These are phyloP conservation scores for Porodaedalea pini DNA, from an alignment of 1,284 basidiomycete genomes.

Conservation along the genomic window DNA sequence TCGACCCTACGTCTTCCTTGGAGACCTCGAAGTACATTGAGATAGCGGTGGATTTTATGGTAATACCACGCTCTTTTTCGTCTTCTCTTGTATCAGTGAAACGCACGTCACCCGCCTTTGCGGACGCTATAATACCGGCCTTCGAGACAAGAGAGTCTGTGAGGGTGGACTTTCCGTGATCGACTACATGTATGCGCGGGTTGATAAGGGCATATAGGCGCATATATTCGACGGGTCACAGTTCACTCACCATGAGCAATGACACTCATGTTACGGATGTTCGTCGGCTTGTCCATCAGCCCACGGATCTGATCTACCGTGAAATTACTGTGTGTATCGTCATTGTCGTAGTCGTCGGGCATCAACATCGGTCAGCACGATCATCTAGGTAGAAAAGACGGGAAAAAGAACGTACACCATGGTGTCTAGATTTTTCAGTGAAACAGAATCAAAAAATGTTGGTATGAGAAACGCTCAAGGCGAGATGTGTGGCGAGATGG, in stretches of 20 bases:
- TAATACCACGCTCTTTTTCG: conserved; percentile 99
- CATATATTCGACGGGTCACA: conserved; percentile 18
- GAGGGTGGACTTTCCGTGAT: conserved; percentile 99
- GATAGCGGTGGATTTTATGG: conserved; percentile 99
- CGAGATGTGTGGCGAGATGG: conserved; percentile 3
- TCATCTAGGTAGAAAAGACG: conserved; percentile 3
- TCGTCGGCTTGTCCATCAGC: conserved; percentile 88
- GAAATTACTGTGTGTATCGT: conserved; percentile 64
- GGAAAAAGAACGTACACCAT: conserved; percentile 66
- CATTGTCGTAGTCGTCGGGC: neutral
- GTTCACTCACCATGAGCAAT: conserved; percentile 80
- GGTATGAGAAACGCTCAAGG: conserved; percentile 3
- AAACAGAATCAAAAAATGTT: conserved; percentile 13
- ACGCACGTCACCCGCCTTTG: conserved; percentile 96
- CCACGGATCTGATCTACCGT: conserved; percentile 86
- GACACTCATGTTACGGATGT: conserved; percentile 99
- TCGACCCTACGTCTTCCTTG: conserved; percentile 82
- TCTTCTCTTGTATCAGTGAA: conserved; percentile 98
- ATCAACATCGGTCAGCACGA: conserved; percentile 3
- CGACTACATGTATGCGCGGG: conserved; percentile 57
- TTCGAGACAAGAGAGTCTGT: conserved; percentile 99
- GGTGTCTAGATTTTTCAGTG: conserved; percentile 39
- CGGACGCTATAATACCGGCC: conserved; percentile 96
- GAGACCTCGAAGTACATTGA: conserved; percentile 99
- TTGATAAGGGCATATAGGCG: conserved; percentile 23